Evolutionary conservation across 1,284 basidiomycete genomes (phyloP).

Genomic region (Leccinum ponderosum): DNA sequence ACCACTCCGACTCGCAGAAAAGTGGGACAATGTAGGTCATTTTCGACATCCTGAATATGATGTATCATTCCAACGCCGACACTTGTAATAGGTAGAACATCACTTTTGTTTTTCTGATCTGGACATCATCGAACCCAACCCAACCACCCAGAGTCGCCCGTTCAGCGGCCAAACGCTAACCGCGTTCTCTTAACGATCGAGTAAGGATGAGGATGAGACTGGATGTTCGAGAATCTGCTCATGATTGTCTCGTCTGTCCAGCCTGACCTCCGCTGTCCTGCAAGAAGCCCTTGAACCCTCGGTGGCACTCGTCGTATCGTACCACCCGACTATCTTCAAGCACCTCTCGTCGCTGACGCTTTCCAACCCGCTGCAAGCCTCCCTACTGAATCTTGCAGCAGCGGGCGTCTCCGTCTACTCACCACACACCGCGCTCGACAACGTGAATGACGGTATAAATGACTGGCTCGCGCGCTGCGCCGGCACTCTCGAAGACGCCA

Average conservation of each 20-base stretch:
- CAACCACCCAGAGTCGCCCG: constrained; percentile 66
- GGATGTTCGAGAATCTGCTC: constrained; percentile 10
- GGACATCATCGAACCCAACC: background rate
- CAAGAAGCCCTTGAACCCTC: constrained; percentile 70
- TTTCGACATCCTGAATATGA: constrained; percentile 44
- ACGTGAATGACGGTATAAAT: constrained; percentile 81
- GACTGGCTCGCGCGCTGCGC: constrained; percentile 70
- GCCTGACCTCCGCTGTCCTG: constrained; percentile 77
- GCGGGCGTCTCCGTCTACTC: constrained; percentile 85
- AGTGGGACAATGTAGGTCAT: constrained; percentile 92
- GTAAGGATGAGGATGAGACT: constrained; percentile 44
- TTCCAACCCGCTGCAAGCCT: constrained; percentile 75
- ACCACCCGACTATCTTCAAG: constrained; percentile 90
- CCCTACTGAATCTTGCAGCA: constrained; percentile 77
- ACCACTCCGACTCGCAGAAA: constrained; percentile 80
- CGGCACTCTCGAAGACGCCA: constrained; percentile 26
- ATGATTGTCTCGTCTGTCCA: constrained; percentile 34
- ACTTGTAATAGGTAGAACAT: background rate
- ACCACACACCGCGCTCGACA: constrained; percentile 88
- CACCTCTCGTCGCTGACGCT: constrained; percentile 80
- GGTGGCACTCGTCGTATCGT: constrained; percentile 75
- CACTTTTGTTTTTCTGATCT: background rate
- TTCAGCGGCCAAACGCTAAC: constrained; percentile 54
- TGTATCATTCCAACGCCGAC: constrained; percentile 1
- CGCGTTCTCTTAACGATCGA: constrained; percentile 80